Percentiles rank a stretch among this genome's conserved stretches.
These are phyloP conservation scores for Yamadazyma dendronema DNA, from an alignment of 1,139 yeast genomes.

Conservation along the genomic window DNA sequence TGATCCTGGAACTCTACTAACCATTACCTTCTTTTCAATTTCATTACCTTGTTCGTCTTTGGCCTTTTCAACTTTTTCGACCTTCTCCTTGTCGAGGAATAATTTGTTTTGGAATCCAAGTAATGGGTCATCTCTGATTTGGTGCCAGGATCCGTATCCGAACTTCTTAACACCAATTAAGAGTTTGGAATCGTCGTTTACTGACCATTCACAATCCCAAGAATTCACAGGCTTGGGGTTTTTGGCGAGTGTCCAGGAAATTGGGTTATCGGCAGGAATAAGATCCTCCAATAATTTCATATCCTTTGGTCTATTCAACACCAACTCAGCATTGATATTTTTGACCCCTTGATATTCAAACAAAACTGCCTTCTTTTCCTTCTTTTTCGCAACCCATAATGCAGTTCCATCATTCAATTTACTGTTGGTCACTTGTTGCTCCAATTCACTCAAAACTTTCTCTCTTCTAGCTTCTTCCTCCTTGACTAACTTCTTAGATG, in stretches of 20 bases:
- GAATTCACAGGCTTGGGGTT: slow-evolving; percentile 80
- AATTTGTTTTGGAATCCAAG: slow-evolving; percentile 83
- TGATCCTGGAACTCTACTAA: slow-evolving; percentile 75
- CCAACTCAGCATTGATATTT: slow-evolving; percentile 86
- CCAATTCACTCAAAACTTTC: slow-evolving; percentile 55
- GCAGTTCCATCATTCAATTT: slow-evolving; percentile 39
- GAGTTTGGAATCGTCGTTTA: slow-evolving; percentile 81
- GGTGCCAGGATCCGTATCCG: slow-evolving; percentile 95
- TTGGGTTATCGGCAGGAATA: slow-evolving; percentile 59
- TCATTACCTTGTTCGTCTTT: slow-evolving; percentile 12
- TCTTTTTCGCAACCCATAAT: slow-evolving; percentile 60
- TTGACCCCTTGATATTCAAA: slow-evolving; percentile 90
- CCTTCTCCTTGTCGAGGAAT: slow-evolving; percentile 48
- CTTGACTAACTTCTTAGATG: slow-evolving; percentile 60
- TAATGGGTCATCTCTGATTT: slow-evolving; percentile 92
- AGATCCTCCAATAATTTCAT: slow-evolving; percentile 61
- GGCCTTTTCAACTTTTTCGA: slow-evolving; percentile 12
- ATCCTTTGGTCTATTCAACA: slow-evolving; percentile 80
- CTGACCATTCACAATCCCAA: slow-evolving; percentile 89
- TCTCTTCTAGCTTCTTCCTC: slow-evolving; percentile 66
- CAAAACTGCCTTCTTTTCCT: slow-evolving; percentile 81
- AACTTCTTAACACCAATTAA: slow-evolving; percentile 85
- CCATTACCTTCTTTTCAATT: slow-evolving; percentile 9
- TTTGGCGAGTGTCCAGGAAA: slow-evolving; percentile 54
- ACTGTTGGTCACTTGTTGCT: slow-evolving; percentile 51